phyloP scores from a whole-genome alignment of 768 basidiomycete species.

The Pleurotus sapidus region DNA sequence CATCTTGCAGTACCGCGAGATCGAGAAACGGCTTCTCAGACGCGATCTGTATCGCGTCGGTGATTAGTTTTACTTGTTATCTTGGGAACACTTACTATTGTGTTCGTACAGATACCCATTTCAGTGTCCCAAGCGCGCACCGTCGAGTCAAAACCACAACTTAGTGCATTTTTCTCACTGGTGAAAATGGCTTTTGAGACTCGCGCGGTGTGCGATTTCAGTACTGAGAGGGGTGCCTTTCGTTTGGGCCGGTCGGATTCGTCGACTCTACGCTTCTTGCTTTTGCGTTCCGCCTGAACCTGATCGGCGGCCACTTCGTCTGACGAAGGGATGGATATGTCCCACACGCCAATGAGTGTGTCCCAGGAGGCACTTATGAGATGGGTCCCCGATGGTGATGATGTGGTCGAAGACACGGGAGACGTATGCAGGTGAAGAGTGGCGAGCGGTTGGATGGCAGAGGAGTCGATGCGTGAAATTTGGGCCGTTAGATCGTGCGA shows the following conservation, averaged over 20 bases:
- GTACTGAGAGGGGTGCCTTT: constrained; percentile 68
- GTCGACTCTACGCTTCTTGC: constrained; percentile 62
- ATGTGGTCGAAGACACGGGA: constrained; percentile 69
- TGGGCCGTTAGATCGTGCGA: constrained; percentile 80
- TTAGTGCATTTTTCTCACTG: constrained; percentile 47
- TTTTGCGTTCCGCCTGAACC: constrained; percentile 40
- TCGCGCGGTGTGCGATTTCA: constrained; percentile 82
- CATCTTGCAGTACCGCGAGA: constrained; percentile 45
- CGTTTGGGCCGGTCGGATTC: constrained; percentile 39
- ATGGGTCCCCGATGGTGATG: constrained; percentile 52
- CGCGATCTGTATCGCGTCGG: constrained; percentile 41
- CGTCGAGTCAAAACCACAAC: constrained; percentile 89
- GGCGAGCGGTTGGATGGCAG: constrained; percentile 41
- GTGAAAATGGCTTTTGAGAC: constrained; percentile 74
- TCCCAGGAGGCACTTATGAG: constrained; percentile 91
- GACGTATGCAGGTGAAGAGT: constrained; percentile 83
- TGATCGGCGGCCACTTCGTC: constrained; percentile 61
- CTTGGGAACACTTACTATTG: constrained; percentile 50
- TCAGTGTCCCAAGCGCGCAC: constrained; percentile 87
- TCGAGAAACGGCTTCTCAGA: constrained; percentile 77
- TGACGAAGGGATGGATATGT: constrained; percentile 51
- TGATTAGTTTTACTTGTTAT: not conserved
- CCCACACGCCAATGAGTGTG: constrained; percentile 79
- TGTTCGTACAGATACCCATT: constrained; percentile 64
- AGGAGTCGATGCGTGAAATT: constrained; percentile 36